Evolutionary conservation across 257 asterid genomes (phyloP).

Genomic region (Fraxinus anomala): DNA sequence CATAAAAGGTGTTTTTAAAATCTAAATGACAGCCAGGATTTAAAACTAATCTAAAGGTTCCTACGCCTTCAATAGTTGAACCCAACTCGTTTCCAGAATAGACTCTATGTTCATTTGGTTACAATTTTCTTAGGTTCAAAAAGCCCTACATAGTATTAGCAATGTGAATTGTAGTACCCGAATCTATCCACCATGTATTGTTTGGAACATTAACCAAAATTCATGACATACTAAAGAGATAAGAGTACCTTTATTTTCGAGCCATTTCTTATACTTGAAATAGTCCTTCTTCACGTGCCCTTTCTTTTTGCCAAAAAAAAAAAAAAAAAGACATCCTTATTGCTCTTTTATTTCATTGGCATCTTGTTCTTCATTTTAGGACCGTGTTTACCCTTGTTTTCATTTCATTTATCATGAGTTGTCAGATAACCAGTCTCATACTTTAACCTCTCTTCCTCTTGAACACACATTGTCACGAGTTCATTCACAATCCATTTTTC

Average conservation of each 20-base stretch:
- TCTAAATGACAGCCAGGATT: not conserved
- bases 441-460: not conserved
- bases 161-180: not conserved
- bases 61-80: not conserved
- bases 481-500: not conserved
- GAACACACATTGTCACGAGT: not conserved
- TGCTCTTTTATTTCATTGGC: not conserved
- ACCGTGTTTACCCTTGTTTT: not conserved
- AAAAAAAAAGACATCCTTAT: not conserved
- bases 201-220: not conserved
- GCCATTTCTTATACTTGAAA: not conserved
- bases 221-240: not conserved
- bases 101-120: not conserved
- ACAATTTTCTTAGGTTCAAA: not conserved
- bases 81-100: not conserved
- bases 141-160: not conserved
- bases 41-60: not conserved
- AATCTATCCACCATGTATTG: constrained; percentile 13
- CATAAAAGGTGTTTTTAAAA: not conserved
- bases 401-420: not conserved
- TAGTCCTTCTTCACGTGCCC: too few relatives aligned
- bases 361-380: not conserved
- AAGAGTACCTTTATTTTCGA: not conserved
- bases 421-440: not conserved
- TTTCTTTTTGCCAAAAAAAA: not conserved